Conservation (phyloP, 331 rosid genomes). For the Cydonia oblonga region DNA sequence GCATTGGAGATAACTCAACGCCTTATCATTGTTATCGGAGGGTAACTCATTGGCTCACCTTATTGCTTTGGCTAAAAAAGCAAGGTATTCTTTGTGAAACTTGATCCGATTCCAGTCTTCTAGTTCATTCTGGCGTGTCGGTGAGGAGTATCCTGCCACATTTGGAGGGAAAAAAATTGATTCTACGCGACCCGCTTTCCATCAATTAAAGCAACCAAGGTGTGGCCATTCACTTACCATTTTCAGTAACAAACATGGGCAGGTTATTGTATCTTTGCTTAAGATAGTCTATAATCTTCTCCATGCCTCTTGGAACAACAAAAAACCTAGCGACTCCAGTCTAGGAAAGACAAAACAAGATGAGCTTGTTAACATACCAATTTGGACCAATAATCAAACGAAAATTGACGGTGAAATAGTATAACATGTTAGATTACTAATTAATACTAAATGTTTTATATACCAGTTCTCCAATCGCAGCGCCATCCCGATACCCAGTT, state of each 20-base stretch:
- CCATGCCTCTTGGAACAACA: slow-evolving; percentile 63
- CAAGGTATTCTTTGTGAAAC: slow-evolving; percentile 45
- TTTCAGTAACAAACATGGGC: slow-evolving; percentile 57
- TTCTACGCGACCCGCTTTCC: background rate
- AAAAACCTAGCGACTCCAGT: slow-evolving; percentile 36
- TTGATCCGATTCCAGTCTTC: slow-evolving; percentile 37
- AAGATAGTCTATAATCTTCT: slow-evolving; percentile 37
- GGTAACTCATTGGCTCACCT: slow-evolving; percentile 16
- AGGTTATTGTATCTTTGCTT: slow-evolving; percentile 44
- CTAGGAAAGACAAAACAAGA: slow-evolving; percentile 12
- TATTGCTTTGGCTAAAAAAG: slow-evolving; percentile 42
- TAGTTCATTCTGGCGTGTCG: background rate
- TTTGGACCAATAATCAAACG: background rate
- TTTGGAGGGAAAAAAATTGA: background rate
- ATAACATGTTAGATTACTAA: background rate
- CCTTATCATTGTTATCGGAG: background rate
- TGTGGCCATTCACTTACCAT: slow-evolving; percentile 28
- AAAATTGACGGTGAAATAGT: background rate
- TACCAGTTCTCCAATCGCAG: slow-evolving; percentile 54
- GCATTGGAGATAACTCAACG: too few relatives aligned
- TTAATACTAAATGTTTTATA: background rate
- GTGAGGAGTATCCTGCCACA: slow-evolving; percentile 38
- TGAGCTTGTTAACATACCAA: background rate
- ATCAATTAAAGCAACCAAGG: background rate
- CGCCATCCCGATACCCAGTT: slow-evolving; percentile 27